A percentile compares a stretch with the other conserved stretches of the same genome.
Conservation (phyloP, 1,284 basidiomycete species). For the Trichosporon faecale region DNA sequence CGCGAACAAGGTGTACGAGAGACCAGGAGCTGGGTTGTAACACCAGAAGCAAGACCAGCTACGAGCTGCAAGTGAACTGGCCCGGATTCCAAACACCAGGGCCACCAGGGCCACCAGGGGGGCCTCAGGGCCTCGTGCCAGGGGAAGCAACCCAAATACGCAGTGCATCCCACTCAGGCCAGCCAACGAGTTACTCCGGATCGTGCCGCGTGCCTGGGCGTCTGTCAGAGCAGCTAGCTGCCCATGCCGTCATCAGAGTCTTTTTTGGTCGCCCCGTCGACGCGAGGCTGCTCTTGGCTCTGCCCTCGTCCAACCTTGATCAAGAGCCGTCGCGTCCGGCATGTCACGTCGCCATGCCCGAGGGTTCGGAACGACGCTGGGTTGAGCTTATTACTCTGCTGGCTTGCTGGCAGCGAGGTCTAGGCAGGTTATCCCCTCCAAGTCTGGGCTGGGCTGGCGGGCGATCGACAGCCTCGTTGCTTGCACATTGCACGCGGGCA, state of each 20-base stretch:
- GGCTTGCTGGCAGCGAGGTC: too few relatives aligned
- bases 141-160: neutral
- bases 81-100: neutral
- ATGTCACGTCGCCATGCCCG: neutral
- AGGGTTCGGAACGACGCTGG: neutral
- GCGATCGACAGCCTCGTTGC: neutral
- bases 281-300: neutral
- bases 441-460: neutral
- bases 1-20: neutral
- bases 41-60: too few relatives aligned
- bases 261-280: neutral
- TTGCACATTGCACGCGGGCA: neutral
- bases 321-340: neutral
- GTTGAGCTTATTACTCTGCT: neutral
- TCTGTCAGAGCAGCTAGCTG: neutral
- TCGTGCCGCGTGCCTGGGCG: neutral
- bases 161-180: neutral
- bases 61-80: neutral
- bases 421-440: too few relatives aligned
- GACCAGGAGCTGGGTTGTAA: neutral
- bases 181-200: neutral
- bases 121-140: neutral
- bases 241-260: neutral
- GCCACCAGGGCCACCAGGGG: neutral
- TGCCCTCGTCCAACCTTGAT: neutral